These are phyloP conservation scores for Lipomyces oligophaga DNA, from an alignment of 805 yeast species.

Conservation along the genomic window DNA sequence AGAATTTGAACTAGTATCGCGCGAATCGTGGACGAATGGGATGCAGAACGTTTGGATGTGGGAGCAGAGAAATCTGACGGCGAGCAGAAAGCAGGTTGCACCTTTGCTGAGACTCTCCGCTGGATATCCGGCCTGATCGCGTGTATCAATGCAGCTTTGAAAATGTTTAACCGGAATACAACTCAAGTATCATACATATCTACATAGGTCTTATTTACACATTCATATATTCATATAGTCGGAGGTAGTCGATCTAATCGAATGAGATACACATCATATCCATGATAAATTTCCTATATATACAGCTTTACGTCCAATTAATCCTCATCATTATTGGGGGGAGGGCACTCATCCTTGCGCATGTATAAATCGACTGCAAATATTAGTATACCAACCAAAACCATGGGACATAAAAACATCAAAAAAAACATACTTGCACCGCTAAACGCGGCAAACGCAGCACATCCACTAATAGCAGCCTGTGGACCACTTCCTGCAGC, in stretches of 20 bases:
- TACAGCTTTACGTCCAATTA: too few relatives aligned
- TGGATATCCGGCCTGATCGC: too few relatives aligned
- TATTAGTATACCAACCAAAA: slow-evolving; percentile 17
- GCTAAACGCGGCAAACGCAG: slow-evolving; percentile 95
- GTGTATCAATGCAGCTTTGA: too few relatives aligned
- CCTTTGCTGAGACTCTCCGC: slow-evolving; percentile 59
- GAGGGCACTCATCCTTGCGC: slow-evolving; percentile 76
- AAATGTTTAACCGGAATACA: too few relatives aligned
- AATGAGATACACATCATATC: too few relatives aligned
- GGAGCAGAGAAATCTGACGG: slow-evolving; percentile 53
- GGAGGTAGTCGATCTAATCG: too few relatives aligned
- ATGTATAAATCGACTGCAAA: slow-evolving; percentile 64
- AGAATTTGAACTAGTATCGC: slow-evolving; percentile 34
- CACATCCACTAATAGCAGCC: slow-evolving; percentile 88
- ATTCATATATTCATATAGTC: too few relatives aligned
- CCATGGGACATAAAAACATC: slow-evolving; percentile 1
- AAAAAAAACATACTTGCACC: slow-evolving; percentile 50
- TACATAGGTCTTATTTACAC: background rate
- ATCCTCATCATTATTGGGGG: slow-evolving; percentile 87
- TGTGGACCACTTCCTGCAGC: slow-evolving; percentile 92
- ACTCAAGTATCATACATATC: too few relatives aligned
- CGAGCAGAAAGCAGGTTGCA: slow-evolving; percentile 84
- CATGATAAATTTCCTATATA: too few relatives aligned
- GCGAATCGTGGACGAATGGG: slow-evolving; percentile 21
- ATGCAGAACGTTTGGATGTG: slow-evolving; percentile 29